These are phyloP conservation scores for Eimeria praecox DNA, from an alignment of 169 alveolate species.

Conservation along the genomic window DNA sequence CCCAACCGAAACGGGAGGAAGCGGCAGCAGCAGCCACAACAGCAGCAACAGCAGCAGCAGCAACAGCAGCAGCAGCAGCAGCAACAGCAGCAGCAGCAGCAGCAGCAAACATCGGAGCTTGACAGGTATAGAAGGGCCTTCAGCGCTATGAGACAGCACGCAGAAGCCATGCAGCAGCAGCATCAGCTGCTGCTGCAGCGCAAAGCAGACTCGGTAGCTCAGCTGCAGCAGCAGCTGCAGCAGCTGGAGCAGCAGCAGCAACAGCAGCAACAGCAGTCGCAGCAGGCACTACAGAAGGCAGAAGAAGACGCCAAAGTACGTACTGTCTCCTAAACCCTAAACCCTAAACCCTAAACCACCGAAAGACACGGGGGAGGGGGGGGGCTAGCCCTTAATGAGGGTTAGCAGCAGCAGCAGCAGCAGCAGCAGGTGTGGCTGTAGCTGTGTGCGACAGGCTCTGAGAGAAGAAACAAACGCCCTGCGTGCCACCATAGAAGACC, in stretches of 20 bases:
- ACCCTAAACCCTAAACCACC: neutral
- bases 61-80: neutral
- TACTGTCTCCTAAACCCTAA: neutral
- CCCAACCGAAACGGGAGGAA: neutral
- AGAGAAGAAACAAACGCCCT: conserved; percentile 11
- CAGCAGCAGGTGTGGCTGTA: neutral
- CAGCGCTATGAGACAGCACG: conserved; percentile 51
- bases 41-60: neutral
- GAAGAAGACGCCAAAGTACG: conserved; percentile 34
- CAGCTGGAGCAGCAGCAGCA: conserved; percentile 56
- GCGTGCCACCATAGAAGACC: neutral
- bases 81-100: conserved; percentile 22
- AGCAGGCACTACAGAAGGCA: conserved; percentile 14
- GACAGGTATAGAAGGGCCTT: conserved; percentile 38
- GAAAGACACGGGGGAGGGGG: neutral
- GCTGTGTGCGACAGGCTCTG: conserved; percentile 11
- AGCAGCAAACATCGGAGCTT: neutral
- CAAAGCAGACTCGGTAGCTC: neutral
- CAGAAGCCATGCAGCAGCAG: conserved; percentile 59
- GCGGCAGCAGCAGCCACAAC: neutral
- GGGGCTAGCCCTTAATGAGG: neutral
- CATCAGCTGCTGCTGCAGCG: conserved; percentile 49
- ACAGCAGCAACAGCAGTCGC: conserved; percentile 49
- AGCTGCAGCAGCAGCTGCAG: conserved; percentile 57
- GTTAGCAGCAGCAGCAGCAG: conserved; percentile 20